Evolutionary conservation across 345 rosid genomes (phyloP), one percentile per base, ranked within the genome.

Genomic region (Streptanthus diversifolius): DNA sequence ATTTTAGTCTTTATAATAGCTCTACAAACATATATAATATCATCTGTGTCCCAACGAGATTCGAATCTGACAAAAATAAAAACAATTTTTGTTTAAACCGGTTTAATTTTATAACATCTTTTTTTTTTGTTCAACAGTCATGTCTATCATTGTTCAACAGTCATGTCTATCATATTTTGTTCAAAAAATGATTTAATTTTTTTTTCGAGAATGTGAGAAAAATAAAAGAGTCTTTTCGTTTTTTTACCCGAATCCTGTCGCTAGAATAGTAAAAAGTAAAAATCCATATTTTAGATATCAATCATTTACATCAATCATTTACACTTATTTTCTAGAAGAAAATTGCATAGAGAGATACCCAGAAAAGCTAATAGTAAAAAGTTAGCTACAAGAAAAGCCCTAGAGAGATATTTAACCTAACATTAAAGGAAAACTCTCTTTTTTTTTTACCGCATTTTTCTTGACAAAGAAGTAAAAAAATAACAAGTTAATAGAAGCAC

Each of bases 401-500:
- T 33, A 55, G 7, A 11, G 55, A 63, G 11, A 33, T 43, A 55
- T 43, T 8, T 54, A n/a, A 57, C 19, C 48, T 8, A 3, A 6
- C 35, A 48, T 6, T 49, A 33, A 36, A 67, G 36, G 27, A 12
- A 66, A 22, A 14, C 1, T 21, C 11, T n/a, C 4, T 3, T 8
- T 15, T 9, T 55, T 15, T 32, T 45, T 45, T 40, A 35, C 19
- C 11, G 3, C 67, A 27, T 6, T 45, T 32, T 35, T 66, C 21
- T 55, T 18, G 39, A 12, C 8, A 33, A 14, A 17, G 5, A 18
- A 39, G 3, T n/a, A n/a, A n/a, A 4, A 17, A n/a, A 2, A 29
- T 5, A 30, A 41, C 30, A 7, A 60, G 63, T 80, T 77, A 88
- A 56, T 77, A 80, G 0, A 88, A 83, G 27, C 82, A 86, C 52